These are phyloP conservation scores for Aureobasidium pullulans DNA, from an alignment of 2,329 filamentous ascomycete genomes.

Conservation along the genomic window DNA sequence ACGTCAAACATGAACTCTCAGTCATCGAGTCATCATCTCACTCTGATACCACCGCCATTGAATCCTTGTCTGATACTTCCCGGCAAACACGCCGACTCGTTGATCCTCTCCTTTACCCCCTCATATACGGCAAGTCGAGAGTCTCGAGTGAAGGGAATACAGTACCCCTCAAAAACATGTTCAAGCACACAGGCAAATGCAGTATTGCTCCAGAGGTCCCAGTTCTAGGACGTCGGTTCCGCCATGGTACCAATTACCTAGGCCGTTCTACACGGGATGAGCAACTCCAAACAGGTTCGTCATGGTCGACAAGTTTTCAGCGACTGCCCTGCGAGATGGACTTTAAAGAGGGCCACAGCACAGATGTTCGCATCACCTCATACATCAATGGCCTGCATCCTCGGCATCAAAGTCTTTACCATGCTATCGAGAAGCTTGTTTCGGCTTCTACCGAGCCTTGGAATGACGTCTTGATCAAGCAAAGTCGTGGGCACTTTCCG, in stretches of 20 bases:
- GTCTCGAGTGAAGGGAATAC: constrained; percentile 15
- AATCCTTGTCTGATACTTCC: neutral
- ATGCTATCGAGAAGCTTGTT: constrained; percentile 16
- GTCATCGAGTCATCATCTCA: neutral
- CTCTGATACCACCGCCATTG: neutral
- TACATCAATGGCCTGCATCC: constrained; percentile 17
- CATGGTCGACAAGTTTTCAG: constrained; percentile 11
- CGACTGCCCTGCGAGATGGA: constrained; percentile 14
- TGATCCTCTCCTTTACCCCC: constrained; percentile 18
- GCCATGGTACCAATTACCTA: neutral
- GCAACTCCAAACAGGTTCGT: neutral
- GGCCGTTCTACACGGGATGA: neutral
- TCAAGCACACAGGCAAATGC: constrained; percentile 13
- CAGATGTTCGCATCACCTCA: constrained; percentile 12
- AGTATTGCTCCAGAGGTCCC: constrained; percentile 1
- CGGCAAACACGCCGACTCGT: constrained; percentile 2
- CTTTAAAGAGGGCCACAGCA: neutral
- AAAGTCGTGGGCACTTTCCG: neutral
- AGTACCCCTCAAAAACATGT: constrained; percentile 16
- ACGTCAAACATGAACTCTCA: neutral
- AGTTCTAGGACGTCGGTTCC: neutral
- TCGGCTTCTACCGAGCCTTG: constrained; percentile 6
- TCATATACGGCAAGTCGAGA: constrained; percentile 20
- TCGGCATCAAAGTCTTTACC: neutral
- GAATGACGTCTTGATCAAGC: constrained; percentile 15